Evolutionary conservation across 1,284 basidiomycete species (phyloP), one percentile per base, ranked within the genome.

Genomic region (Ceratobasidium sp.): DNA sequence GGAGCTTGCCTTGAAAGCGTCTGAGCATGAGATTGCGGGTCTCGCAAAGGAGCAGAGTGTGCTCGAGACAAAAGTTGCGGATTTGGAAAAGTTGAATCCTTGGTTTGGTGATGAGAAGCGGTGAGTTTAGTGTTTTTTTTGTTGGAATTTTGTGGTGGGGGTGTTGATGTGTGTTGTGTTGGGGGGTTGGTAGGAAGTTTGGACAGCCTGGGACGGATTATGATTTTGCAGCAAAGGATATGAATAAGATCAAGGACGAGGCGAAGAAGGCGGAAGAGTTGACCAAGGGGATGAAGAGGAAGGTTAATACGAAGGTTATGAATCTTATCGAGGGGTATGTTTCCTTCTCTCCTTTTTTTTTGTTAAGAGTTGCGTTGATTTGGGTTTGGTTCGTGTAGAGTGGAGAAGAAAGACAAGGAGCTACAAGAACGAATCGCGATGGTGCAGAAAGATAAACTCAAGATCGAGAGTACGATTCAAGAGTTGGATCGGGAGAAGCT

Each of bases 401-500:
- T 97, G 57, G 98, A 99, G 88, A 98, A 98, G 88, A 94, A 95
- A 82, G 97, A 99, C 84, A 85, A 89, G 0, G 90, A 91, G 28
- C 87, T 98, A 77, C 94, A 93, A 85, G 95, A 94, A 86, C 99
- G 96, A 91, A 89, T 99, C 84, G 84, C 89, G 0, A 96, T 93
- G 1, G 97, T 99, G 2, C 86, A 96, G 82, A 94, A 95, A 83
- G 98, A 99, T 86, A 98, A 98, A 85, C 88, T 91, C 81, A 99
- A 98, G 88, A 99, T 99, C 77, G 96, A 98, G 83, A 91, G 93
- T 78, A 99, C 97, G 0, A 98, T 99, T 78, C 91, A 90, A 65
- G 95, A 98, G 83, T 90, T 99, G 23, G 97, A 99, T 84, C 89
- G 92, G 68, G 97, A 98, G 86, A 99, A 99, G 86, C 91, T 93